Evolutionary conservation across 257 asterid genomes (phyloP), one percentile per base, ranked within the genome.

Genomic region (Lavandula angustifolia): DNA sequence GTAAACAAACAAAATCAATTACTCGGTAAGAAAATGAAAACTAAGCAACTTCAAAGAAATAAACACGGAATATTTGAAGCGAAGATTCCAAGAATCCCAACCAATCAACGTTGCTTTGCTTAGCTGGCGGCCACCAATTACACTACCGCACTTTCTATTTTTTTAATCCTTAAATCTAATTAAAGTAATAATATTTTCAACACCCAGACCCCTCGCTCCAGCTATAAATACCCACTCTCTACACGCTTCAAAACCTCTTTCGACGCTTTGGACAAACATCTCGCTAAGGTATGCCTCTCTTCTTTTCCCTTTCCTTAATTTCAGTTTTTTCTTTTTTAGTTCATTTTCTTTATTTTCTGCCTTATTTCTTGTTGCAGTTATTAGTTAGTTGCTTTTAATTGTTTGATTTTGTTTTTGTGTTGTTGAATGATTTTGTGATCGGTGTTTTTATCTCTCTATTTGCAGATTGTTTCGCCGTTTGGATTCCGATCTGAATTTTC

Each of bases 161-260:
- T 35, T 54, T 22, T 67, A 72, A 56, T 49, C 47, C 16, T 33
- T 58, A 9, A 35, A 44, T 6, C 17, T 9, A 9, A 60, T 60
- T 58, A 40, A 53, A 55, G 13, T 49, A 73, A n/a, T 67, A 31
- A 5, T n/a, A 62, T 35, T 9, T 11, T 8, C 40, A 7, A 3
- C 54, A 10, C 47, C 37, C 56, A 65, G 54, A n/a, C 59, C 48
- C 66, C 60, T 59, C 58, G 63, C 62, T 50, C 46, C 4, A 3
- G 81, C 89, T 83, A 83, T 80, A 83, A 80, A 83, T 78, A 78
- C 64, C 78, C 75, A 54, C 66, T 41, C 48, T 31, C 2, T 10
- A 0, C 0, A 0, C 9, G 0, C 0, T 6, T 0, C 0, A 3
- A 32, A 62, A 76, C 84, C 80, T 80, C 84, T 43, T 72, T 71